These are phyloP conservation scores for Neofusicoccum cordaticola DNA, from an alignment of 2,329 filamentous ascomycete species.

Conservation along the genomic window DNA sequence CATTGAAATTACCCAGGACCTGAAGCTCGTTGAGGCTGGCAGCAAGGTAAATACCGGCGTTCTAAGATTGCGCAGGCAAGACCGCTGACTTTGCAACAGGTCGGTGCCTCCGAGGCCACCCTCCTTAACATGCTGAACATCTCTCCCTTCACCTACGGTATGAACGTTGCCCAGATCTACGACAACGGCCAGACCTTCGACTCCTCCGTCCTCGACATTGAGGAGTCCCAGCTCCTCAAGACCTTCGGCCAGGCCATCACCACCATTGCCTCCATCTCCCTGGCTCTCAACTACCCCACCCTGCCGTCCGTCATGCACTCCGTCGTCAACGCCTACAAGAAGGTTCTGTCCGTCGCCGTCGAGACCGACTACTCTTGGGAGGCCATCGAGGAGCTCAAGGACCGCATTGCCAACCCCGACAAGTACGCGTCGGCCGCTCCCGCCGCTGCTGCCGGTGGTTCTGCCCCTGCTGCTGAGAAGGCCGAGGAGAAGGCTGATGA, in stretches of 20 bases:
- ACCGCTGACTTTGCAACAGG: constrained; percentile 34
- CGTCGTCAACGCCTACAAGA: constrained; percentile 97
- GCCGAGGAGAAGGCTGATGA: constrained; percentile 30
- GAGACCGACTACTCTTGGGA: constrained; percentile 91
- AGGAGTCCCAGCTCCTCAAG: constrained; percentile 89
- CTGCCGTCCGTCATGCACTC: constrained; percentile 96
- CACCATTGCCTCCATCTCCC: constrained; percentile 85
- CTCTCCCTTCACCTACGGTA: constrained; percentile 99
- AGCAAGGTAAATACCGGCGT: constrained; percentile 56
- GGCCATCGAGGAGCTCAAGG: constrained; percentile 96
- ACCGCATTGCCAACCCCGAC: constrained; percentile 98
- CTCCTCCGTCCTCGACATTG: constrained; percentile 82
- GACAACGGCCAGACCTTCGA: constrained; percentile 94
- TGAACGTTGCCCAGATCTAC: constrained; percentile 95
- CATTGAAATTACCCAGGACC: constrained; percentile 97
- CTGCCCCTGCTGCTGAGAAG: constrained; percentile 51
- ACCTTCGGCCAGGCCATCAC: constrained; percentile 76
- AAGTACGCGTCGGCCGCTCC: constrained; percentile 86
- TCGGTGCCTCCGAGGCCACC: constrained; percentile 97
- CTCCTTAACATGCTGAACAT: constrained; percentile 99
- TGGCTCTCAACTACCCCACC: constrained; percentile 93
- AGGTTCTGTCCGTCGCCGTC: constrained; percentile 82
- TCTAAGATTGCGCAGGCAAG: background rate
- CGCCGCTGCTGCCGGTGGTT: constrained; percentile 57
- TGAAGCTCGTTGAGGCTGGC: constrained; percentile 94